Base-by-base conservation (phyloP, 257 asterid genomes). In the Solanum lignicaule region DNA sequence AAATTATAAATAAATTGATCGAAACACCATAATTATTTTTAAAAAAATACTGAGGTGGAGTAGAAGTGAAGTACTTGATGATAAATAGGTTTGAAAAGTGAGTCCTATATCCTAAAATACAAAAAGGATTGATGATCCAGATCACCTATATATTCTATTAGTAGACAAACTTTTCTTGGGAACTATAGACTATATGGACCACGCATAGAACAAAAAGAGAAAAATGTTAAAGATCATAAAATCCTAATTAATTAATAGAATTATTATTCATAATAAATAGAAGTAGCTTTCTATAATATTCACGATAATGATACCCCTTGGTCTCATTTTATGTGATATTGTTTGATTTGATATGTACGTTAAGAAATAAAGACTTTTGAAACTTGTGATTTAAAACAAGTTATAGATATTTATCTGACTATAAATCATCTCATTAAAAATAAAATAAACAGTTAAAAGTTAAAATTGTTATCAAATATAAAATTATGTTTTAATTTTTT, bases 61-160 rank as follows among this genome's bases (percentile, higher is more conserved):
- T 21, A 9, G 48, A 55, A 74, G 31, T 74, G 83, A 48, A 86
- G 43, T 41, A 72, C 27, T 23, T 4, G 76, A 84, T 58, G 9
- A 73, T 35, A 35, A 73, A 29, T 52, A 52, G 43, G 66, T 23
- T 83, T 83, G 86, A 83, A 83, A 83, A 83, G 86, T 10, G 72
- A 38, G 21, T 76, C 62, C 15, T 78, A 78, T 18, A n/a, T 39
- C 13, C 83, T 76, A 39, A 76, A 39, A 38, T n/a, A 39, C 62
- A 46, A 79, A 79, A 79, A 27, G 16, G 39, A 60, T 27, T 79
- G 84, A 41, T 79, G 27, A 79, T 79, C 84, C 36, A 25, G 39
- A 33, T 68, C 74, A 68, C 5, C 35, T 2, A 25, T n/a, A 25
- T 38, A 78, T 25, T 78, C 84, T 41, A n/a, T 78, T 14, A 41